A percentile compares a stretch with the other conserved stretches of the same genome.
These are phyloP conservation scores for Heritiera littoralis DNA, from an alignment of 345 rosid species.

Conservation along the genomic window DNA sequence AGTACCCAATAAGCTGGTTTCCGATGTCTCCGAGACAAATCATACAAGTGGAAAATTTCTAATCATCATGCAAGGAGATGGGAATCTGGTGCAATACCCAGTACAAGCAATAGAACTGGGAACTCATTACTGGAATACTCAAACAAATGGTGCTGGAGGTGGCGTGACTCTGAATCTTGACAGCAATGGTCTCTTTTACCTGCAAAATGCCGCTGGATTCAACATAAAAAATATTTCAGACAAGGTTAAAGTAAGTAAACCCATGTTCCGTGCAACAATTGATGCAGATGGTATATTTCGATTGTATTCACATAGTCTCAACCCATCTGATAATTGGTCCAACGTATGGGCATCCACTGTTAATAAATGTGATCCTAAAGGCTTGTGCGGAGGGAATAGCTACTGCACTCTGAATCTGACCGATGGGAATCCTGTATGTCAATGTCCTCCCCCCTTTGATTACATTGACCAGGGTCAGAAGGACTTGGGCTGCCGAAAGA, in stretches of 20 bases:
- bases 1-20: background rate
- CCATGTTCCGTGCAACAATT: background rate
- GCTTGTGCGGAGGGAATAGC: background rate
- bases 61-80: slow-evolving; percentile 32
- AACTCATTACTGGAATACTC: slow-evolving; percentile 22
- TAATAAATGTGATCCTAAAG: background rate
- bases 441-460: background rate
- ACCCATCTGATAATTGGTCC: background rate
- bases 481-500: background rate
- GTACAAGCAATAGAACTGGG: background rate
- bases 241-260: background rate
- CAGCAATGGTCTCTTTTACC: background rate
- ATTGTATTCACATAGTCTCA: background rate
- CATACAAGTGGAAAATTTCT: slow-evolving; percentile 30
- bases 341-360: background rate
- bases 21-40: slow-evolving; percentile 22
- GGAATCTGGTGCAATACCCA: slow-evolving; percentile 36
- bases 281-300: slow-evolving; percentile 8
- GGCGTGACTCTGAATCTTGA: background rate
- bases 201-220: background rate
- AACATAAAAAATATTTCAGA: background rate
- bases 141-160: background rate
- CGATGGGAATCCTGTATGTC: background rate
- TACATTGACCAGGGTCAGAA: background rate
- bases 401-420: no score